phyloP scores from a whole-genome alignment of 805 yeast genomes.

The Komagataella kurtzmanii region DNA sequence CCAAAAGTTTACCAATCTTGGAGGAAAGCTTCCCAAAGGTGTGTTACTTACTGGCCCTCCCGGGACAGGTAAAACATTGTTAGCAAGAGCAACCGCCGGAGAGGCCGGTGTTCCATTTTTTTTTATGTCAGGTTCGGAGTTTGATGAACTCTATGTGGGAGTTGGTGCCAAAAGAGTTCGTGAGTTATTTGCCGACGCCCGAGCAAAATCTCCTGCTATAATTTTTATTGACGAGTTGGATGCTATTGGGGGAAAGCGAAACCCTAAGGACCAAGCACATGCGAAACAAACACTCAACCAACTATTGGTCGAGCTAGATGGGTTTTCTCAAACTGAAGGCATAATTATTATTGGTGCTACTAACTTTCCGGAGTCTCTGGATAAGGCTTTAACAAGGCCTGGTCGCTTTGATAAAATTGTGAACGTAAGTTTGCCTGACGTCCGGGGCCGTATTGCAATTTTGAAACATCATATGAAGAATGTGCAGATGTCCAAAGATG shows the following conservation, averaged over 20 bases:
- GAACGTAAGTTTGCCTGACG: conserved; percentile 92
- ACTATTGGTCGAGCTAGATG: conserved; percentile 90
- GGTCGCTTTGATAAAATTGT: conserved; percentile 97
- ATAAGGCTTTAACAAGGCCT: conserved; percentile 95
- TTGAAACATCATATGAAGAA: conserved; percentile 84
- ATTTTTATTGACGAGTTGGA: conserved; percentile 96
- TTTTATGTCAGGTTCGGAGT: conserved; percentile 97
- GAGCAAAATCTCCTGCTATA: conserved; percentile 93
- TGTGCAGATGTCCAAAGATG: conserved; percentile 73
- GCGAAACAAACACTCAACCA: conserved; percentile 97
- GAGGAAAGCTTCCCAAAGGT: conserved; percentile 97
- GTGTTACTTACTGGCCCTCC: conserved; percentile 96
- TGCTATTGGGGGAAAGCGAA: conserved; percentile 97
- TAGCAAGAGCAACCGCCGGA: conserved; percentile 97
- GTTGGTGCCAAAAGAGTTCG: conserved; percentile 98
- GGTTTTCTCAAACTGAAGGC: conserved; percentile 84
- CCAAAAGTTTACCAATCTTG: conserved; percentile 87
- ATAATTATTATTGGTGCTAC: conserved; percentile 97
- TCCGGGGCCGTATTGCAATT: conserved; percentile 91
- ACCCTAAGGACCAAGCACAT: conserved; percentile 95
- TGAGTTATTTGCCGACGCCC: conserved; percentile 84
- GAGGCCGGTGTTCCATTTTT: conserved; percentile 98
- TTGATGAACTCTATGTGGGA: conserved; percentile 96
- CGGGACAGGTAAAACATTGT: conserved; percentile 94
- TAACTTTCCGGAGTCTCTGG: conserved; percentile 93